Evolutionary conservation across 75 land plant genomes (phyloP).

Genomic region (Cunninghamia lanceolata): DNA sequence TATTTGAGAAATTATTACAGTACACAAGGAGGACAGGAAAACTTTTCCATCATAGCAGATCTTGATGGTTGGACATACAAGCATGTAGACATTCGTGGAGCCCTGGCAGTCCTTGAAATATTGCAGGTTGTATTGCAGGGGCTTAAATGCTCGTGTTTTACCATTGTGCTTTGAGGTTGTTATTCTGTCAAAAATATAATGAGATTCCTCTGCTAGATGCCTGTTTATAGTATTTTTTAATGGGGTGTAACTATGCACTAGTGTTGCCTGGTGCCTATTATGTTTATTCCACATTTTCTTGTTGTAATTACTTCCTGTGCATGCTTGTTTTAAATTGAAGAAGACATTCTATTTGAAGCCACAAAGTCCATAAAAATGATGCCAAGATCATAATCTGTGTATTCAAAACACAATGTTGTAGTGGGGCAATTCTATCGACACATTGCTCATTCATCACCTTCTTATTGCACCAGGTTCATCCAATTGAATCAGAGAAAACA

Average conservation of each 20-base stretch:
- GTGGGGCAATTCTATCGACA: neutral
- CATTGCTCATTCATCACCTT: neutral
- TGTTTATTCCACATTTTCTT: neutral
- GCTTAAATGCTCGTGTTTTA: neutral
- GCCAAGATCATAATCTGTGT: neutral
- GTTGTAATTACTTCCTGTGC: neutral
- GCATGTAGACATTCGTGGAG: conserved; percentile 64
- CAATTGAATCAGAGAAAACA: neutral
- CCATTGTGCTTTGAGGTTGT: neutral
- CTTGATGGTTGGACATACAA: conserved; percentile 68
- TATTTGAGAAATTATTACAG: conserved; percentile 27
- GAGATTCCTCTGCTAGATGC: neutral
- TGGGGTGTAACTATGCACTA: neutral
- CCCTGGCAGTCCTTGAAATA: conserved; percentile 46
- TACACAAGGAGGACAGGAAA: conserved; percentile 48
- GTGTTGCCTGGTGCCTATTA: neutral
- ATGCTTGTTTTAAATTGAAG: neutral
- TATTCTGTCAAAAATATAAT: neutral
- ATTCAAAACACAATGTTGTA: conserved; percentile 1
- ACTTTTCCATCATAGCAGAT: conserved; percentile 58
- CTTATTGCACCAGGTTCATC: neutral
- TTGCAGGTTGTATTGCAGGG: conserved; percentile 49
- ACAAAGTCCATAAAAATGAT: neutral
- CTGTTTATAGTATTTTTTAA: neutral
- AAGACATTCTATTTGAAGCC: neutral